Evolutionary conservation across 1,284 basidiomycete genomes (phyloP).

Genomic region (Puccinia triticina): DNA sequence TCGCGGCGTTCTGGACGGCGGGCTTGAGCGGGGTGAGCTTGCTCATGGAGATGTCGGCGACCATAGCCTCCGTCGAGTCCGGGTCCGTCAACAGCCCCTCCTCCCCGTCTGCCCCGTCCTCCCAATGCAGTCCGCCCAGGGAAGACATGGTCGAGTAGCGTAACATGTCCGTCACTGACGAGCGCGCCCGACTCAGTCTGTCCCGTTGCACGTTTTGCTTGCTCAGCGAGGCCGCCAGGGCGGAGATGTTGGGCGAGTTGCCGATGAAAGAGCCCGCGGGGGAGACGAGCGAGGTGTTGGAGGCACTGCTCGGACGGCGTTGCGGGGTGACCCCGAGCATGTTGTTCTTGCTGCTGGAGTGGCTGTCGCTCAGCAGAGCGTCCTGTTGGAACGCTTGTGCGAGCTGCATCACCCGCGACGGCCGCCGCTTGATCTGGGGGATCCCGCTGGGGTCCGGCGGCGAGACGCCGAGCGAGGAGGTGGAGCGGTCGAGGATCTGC

Average conservation of each 20-base stretch:
- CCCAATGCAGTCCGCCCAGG: conserved; percentile 37
- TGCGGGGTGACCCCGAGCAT: conserved; percentile 13
- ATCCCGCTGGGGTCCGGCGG: neutral
- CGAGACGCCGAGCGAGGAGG: neutral
- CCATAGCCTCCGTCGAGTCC: conserved; percentile 48
- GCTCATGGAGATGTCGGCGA: conserved; percentile 46
- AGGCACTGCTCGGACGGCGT: neutral
- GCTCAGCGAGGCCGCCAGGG: conserved; percentile 43
- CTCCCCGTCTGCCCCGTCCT: conserved; percentile 32
- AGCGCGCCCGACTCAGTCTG: neutral
- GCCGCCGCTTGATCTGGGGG: conserved; percentile 12
- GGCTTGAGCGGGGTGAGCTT: conserved; percentile 31
- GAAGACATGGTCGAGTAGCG: conserved; percentile 44
- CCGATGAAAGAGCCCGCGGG: neutral
- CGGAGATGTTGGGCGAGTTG: conserved; percentile 36
- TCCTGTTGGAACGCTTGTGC: conserved; percentile 36
- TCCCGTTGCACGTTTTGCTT: conserved; percentile 35
- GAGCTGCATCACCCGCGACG: conserved; percentile 37
- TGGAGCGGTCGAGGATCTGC: conserved; percentile 22
- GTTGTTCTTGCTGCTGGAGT: neutral
- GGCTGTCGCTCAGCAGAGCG: neutral
- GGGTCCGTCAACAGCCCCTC: conserved; percentile 42
- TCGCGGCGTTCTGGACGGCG: conserved; percentile 26
- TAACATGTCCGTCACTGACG: conserved; percentile 34
- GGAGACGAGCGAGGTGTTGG: neutral